phyloP scores from a whole-genome alignment of 2,329 filamentous ascomycete species.

The Ophiocordyceps camponoti-rufipedis region DNA sequence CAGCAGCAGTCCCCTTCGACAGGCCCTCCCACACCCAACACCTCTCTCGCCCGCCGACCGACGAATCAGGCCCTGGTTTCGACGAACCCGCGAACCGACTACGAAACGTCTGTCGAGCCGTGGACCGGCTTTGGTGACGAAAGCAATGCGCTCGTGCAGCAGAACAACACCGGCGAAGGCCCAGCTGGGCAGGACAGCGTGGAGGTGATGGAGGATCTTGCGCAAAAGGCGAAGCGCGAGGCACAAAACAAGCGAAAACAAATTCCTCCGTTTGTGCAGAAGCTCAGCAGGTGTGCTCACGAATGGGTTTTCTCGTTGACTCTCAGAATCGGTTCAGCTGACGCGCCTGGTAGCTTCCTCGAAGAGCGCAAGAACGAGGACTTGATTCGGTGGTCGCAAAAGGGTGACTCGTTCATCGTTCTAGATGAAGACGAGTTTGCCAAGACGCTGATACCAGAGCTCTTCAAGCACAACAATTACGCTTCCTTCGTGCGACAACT shows the following conservation, averaged over 20 bases:
- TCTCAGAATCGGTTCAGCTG: neutral
- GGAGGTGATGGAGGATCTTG: conserved; percentile 62
- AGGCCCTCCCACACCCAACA: conserved; percentile 19
- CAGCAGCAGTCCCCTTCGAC: conserved; percentile 14
- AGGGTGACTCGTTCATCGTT: conserved; percentile 91
- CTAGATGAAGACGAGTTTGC: conserved; percentile 97
- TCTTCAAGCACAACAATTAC: conserved; percentile 99
- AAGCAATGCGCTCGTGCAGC: conserved; percentile 13
- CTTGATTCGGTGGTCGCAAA: conserved; percentile 90
- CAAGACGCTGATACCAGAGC: conserved; percentile 86
- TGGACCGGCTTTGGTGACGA: conserved; percentile 26
- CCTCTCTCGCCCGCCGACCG: conserved; percentile 32
- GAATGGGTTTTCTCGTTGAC: neutral
- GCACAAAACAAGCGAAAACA: conserved; percentile 82
- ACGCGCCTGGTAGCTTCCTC: conserved; percentile 49
- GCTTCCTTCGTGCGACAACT: conserved; percentile 89
- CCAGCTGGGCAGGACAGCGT: conserved; percentile 47
- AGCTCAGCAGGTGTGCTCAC: conserved; percentile 68
- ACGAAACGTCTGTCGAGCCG: conserved; percentile 20
- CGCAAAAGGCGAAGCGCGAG: conserved; percentile 68
- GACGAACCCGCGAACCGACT: conserved; percentile 17
- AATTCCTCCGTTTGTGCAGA: conserved; percentile 95
- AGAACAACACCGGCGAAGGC: conserved; percentile 16
- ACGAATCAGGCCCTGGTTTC: conserved; percentile 32
- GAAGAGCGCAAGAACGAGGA: conserved; percentile 88